These are phyloP conservation scores for Wickerhamomyces silvicola DNA, from an alignment of 805 yeast genomes.

Conservation along the genomic window DNA sequence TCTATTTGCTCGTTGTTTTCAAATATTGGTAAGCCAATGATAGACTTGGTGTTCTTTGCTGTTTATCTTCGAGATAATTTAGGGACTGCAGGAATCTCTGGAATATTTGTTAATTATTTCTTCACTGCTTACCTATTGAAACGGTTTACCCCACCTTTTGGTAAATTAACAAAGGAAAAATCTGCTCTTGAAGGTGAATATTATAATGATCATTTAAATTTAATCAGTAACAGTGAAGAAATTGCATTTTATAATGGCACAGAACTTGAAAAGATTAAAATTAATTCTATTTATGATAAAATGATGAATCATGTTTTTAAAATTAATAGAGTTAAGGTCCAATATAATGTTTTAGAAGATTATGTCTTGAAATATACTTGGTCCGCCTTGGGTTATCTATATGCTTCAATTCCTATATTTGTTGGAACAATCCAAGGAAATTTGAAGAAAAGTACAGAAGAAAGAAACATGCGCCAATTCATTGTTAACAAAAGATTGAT, in stretches of 20 bases:
- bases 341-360: constrained; percentile 74
- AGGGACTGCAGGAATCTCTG: constrained; percentile 81
- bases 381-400: constrained; percentile 93
- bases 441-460: constrained; percentile 26
- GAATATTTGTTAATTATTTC: constrained; percentile 75
- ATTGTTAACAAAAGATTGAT: constrained; percentile 86
- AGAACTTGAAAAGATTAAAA: constrained; percentile 62
- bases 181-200: constrained; percentile 84
- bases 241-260: constrained; percentile 93
- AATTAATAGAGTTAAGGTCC: constrained; percentile 53
- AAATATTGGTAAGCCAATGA: constrained; percentile 84
- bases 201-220: constrained; percentile 76
- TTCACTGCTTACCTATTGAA: constrained; percentile 72
- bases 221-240: constrained; percentile 87
- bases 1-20: constrained; percentile 80
- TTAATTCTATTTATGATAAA: constrained; percentile 49
- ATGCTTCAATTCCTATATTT: constrained; percentile 84
- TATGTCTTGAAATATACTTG: constrained; percentile 85
- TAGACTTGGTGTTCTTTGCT: constrained; percentile 79
- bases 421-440: constrained; percentile 38
- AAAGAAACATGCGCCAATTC: constrained; percentile 75
- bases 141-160: constrained; percentile 77
- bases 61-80: constrained; percentile 77
- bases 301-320: constrained; percentile 49
- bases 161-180: constrained; percentile 62